Evolutionary conservation across 768 basidiomycete species (phyloP).

Genomic region (Chalciporus piperatus): DNA sequence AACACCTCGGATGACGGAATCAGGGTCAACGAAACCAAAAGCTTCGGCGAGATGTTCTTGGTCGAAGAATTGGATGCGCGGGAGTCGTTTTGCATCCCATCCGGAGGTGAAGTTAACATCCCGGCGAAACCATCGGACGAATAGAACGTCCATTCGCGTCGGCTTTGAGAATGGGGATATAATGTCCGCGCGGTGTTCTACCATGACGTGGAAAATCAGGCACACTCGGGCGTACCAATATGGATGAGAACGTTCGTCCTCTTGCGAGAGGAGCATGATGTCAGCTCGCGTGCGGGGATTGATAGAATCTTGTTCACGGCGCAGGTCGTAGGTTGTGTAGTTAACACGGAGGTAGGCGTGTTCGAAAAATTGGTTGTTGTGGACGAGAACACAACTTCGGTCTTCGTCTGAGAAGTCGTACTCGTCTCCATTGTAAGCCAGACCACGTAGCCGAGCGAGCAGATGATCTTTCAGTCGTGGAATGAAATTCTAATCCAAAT

Average conservation of each 20-base stretch:
- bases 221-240: conserved; percentile 36
- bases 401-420: conserved; percentile 21
- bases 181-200: not conserved
- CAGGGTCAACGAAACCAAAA: too few species aligned
- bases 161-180: not conserved
- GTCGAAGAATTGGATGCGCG: too few species aligned
- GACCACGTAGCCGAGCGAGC: conserved; percentile 5
- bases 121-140: too few species aligned
- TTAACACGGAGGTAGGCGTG: conserved; percentile 23
- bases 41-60: too few species aligned
- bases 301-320: conserved; percentile 35
- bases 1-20: too few species aligned
- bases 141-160: conserved; percentile 37
- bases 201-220: conserved; percentile 15
- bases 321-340: conserved; percentile 29
- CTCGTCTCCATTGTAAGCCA: conserved; percentile 23
- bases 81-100: too few species aligned
- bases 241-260: conserved; percentile 31
- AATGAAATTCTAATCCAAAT: conserved; percentile 28
- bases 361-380: conserved; percentile 17
- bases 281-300: conserved; percentile 33
- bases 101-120: too few species aligned
- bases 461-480: conserved; percentile 20
- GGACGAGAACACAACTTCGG: conserved; percentile 13
- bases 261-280: conserved; percentile 34